Percentiles rank a stretch among this genome's conserved stretches.
Conservation (phyloP, 176 grass and related monocot genomes). For the Cocos nucifera region DNA sequence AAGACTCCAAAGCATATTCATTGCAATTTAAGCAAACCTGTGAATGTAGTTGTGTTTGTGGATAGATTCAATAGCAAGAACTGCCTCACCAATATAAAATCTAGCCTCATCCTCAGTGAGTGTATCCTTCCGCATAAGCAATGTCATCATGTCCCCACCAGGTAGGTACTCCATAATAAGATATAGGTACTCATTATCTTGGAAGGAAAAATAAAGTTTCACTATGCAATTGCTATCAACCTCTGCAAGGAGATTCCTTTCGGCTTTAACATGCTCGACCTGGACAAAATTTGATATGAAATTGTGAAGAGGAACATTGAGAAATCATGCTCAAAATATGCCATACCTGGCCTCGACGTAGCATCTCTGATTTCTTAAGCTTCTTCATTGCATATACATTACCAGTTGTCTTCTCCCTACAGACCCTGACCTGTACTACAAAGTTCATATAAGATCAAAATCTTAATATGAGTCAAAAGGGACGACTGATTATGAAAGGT, state of each 20-base stretch:
- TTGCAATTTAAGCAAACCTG: slow-evolving; percentile 32
- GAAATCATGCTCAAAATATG: not conserved
- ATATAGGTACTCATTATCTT: slow-evolving; percentile 84
- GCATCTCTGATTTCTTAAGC: slow-evolving; percentile 96
- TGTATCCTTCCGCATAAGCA: slow-evolving; percentile 95
- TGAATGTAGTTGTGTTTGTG: slow-evolving; percentile 97
- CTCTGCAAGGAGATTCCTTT: slow-evolving; percentile 98
- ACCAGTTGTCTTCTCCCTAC: slow-evolving; percentile 73
- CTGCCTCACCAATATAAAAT: slow-evolving; percentile 79
- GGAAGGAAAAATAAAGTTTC: slow-evolving; percentile 92
- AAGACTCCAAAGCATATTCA: not conserved
- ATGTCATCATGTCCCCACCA: slow-evolving; percentile 96
- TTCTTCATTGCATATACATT: slow-evolving; percentile 99
- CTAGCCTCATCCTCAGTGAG: slow-evolving; percentile 74
- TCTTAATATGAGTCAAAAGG: no score
- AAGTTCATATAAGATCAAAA: not conserved
- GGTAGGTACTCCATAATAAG: slow-evolving; percentile 99
- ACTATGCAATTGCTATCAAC: slow-evolving; percentile 96
- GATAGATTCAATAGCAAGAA: slow-evolving; percentile 91
- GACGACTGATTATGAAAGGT: no score
- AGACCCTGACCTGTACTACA: slow-evolving; percentile 77
- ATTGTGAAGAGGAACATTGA: not conserved
- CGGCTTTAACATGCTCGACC: slow-evolving; percentile 98
- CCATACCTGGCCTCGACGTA: slow-evolving; percentile 83
- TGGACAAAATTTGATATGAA: slow-evolving; percentile 15